Percentiles rank a stretch among this genome's conserved stretches.
phyloP scores from a whole-genome alignment of 805 yeast genomes.

The Candida takata region DNA sequence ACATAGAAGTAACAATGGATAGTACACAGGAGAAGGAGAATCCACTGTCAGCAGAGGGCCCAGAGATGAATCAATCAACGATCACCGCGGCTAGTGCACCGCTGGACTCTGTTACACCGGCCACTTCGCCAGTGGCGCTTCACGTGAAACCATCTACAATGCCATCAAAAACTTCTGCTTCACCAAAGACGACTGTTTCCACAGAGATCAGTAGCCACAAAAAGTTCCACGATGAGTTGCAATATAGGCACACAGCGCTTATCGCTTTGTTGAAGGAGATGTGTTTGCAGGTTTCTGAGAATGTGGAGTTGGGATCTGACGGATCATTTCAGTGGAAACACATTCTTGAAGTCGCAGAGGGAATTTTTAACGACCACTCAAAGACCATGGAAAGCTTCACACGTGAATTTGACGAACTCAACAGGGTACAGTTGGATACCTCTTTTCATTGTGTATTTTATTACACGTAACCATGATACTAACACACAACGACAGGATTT shows the following conservation, averaged over 20 bases:
- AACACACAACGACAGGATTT: constrained; percentile 14
- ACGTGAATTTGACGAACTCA: constrained; percentile 18
- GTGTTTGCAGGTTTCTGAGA: background rate
- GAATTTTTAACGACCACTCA: constrained; percentile 16
- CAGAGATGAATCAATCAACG: background rate
- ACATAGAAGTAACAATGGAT: no score
- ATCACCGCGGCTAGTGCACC: background rate
- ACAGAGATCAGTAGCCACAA: background rate
- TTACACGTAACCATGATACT: background rate
- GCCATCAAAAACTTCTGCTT: background rate
- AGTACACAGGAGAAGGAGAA: no score
- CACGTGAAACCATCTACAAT: background rate
- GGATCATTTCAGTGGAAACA: constrained; percentile 1
- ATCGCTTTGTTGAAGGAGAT: constrained; percentile 1
- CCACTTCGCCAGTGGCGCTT: background rate
- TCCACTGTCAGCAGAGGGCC: no score
- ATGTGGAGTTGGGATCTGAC: background rate
- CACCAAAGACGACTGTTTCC: no score
- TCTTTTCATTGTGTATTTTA: background rate
- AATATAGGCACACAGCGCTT: background rate
- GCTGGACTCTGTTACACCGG: background rate
- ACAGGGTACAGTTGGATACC: constrained; percentile 10
- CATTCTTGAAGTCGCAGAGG: constrained; percentile 13
- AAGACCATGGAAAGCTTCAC: constrained; percentile 16
- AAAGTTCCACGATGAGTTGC: constrained; percentile 1